A percentile compares a stretch with the other conserved stretches of the same genome.
phyloP scores from a whole-genome alignment of 768 basidiomycete species.

The Tubosaeta sp. region DNA sequence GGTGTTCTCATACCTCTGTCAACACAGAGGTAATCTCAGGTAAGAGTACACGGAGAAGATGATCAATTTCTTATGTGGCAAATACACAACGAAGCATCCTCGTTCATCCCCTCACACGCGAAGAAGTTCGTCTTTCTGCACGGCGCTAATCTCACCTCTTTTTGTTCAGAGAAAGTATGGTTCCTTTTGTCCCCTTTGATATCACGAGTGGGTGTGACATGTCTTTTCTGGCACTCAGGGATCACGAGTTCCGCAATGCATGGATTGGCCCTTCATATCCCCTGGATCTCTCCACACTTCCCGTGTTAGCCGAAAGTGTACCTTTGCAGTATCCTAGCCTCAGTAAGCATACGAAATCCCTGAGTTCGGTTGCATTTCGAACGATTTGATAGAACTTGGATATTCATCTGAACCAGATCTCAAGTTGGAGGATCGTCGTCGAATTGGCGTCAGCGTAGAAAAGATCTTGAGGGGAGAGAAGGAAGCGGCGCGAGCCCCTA shows the following conservation, averaged over 20 bases:
- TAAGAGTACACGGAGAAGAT: too few species aligned
- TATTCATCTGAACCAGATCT: slow-evolving; percentile 52
- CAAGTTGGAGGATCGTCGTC: slow-evolving; percentile 57
- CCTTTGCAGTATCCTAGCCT: slow-evolving; percentile 67
- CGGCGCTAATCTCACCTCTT: background rate
- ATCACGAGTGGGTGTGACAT: background rate
- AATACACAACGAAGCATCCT: slow-evolving; percentile 47
- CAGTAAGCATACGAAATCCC: slow-evolving; percentile 37
- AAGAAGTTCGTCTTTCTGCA: slow-evolving; percentile 45
- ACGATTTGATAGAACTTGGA: slow-evolving; percentile 51
- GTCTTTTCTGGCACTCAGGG: slow-evolving; percentile 38
- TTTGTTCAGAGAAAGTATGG: too few species aligned
- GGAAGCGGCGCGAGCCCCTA: slow-evolving; percentile 64
- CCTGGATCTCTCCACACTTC: slow-evolving; percentile 56
- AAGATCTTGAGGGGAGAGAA: slow-evolving; percentile 54
- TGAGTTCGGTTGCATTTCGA: background rate
- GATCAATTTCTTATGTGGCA: too few species aligned
- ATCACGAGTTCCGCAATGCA: slow-evolving; percentile 64
- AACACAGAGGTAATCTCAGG: too few species aligned
- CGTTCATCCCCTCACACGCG: slow-evolving; percentile 69
- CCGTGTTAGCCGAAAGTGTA: slow-evolving; percentile 46
- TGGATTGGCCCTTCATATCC: slow-evolving; percentile 75
- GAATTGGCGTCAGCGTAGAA: slow-evolving; percentile 62
- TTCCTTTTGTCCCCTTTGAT: too few species aligned
- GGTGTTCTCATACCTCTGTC: too few species aligned